Base-by-base conservation (phyloP, 208 protist genomes). In the Borovskyia barvae region DNA sequence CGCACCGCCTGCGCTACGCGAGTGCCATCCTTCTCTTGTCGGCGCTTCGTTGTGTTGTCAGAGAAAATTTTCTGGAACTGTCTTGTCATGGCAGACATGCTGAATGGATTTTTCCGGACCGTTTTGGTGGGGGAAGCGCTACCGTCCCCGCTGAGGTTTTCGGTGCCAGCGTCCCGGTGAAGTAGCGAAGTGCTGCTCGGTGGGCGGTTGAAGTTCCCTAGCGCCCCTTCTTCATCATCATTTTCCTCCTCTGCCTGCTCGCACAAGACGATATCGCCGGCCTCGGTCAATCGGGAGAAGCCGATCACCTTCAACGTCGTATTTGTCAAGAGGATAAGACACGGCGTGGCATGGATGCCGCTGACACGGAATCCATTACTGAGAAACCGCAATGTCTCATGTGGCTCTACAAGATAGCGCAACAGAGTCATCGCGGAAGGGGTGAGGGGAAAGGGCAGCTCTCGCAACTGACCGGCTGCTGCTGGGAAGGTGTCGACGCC, bases 301-400 rank as follows among this genome's bases (percentile, higher is more conserved):
- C 75, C 68, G 50, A 93, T 79, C 37, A 95, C 49, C 40, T 78
- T 85, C 33, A 95, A 39, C 24, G 74, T 71, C 19, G 47, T 49
- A 45, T 86, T 70, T 12, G 85, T 95, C 15, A 95, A 62, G 12
- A 95, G 55, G 45, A 95, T 78, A 11, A 95, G 76, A 29, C 89
- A 92, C 40, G 89, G 89, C 7, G 85, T 93, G 6, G 80, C 71
- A 56, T 92, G 77, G 29, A 95, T 87, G 35, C 89, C 89, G 58
- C 85, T 77, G 52, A 95, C 66, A 66, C 81, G 82, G 63, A 95
- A 95, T 22, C 81, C 82, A 71, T 95, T 95, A 54, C 85, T 85
- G 63, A 95, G 85, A 48, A 90, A 90, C 33, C 82, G 83, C 52
- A 95, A 67, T 5, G 67, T 61, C 48, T 95, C 85, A 53, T 79